Evolutionary conservation across 2,329 filamentous ascomycete species (phyloP).

Genomic region (Aspergillus aculeatinus): DNA sequence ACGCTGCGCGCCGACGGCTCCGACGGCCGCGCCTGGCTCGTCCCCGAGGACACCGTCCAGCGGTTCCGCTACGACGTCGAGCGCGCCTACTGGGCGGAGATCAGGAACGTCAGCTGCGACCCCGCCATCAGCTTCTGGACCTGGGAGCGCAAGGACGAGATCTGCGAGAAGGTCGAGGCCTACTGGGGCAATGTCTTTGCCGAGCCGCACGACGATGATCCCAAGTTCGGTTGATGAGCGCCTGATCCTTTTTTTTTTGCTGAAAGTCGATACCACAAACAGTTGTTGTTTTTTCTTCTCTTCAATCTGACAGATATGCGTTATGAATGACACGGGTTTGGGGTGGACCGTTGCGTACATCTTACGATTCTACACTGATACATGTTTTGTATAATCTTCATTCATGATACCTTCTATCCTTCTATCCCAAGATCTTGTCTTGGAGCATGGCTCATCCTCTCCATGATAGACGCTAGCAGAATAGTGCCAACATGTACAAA

Average conservation of each 20-base stretch:
- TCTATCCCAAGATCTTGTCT: no score
- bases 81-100: slow-evolving; percentile 42
- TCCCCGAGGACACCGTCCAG: slow-evolving; percentile 32
- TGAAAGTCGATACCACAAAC: not conserved
- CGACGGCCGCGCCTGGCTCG: slow-evolving; percentile 39
- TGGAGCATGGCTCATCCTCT: no score
- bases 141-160: slow-evolving; percentile 33
- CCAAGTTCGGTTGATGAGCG: slow-evolving; percentile 28
- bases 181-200: slow-evolving; percentile 40
- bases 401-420: no score
- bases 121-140: slow-evolving; percentile 35
- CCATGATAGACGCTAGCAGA: no score
- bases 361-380: not conserved
- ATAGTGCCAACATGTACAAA: no score
- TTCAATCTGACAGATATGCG: not conserved
- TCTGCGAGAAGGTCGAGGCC: slow-evolving; percentile 32
- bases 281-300: no score
- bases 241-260: slow-evolving; percentile 10
- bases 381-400: no score
- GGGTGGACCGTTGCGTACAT: slow-evolving; percentile 9
- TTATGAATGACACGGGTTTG: slow-evolving; percentile 15
- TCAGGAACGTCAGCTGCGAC: slow-evolving; percentile 42
- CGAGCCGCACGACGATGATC: slow-evolving; percentile 32
- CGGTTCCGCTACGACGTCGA: slow-evolving; percentile 43
- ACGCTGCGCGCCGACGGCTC: slow-evolving; percentile 37